Conservation (phyloP, 2,329 filamentous ascomycete species). For the Aspergillus costaricaensis region DNA sequence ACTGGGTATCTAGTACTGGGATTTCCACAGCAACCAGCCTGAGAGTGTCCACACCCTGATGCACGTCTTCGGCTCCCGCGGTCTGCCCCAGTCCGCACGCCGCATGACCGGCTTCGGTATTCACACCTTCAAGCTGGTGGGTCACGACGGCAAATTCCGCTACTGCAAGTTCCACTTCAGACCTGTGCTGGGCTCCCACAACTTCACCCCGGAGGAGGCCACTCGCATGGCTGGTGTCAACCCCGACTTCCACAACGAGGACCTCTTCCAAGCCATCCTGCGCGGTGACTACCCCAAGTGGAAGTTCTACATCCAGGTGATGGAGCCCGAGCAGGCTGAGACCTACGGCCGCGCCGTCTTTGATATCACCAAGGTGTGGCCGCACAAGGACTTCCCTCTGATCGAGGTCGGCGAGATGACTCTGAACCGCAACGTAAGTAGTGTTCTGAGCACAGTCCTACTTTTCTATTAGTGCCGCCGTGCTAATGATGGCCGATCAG, state of each 20-base stretch:
- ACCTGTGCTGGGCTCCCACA: constrained; percentile 57
- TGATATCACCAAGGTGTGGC: constrained; percentile 60
- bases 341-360: constrained; percentile 54
- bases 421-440: constrained; percentile 51
- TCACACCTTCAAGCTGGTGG: constrained; percentile 36
- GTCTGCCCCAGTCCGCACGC: constrained; percentile 45
- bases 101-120: constrained; percentile 58
- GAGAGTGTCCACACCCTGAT: constrained; percentile 63
- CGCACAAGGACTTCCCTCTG: constrained; percentile 53
- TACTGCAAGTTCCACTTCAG: constrained; percentile 65
- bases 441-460: too few relatives aligned
- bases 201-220: constrained; percentile 56
- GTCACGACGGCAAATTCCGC: constrained; percentile 53
- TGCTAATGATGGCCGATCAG: constrained; percentile 9
- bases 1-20: constrained; percentile 55
- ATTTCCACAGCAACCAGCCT: constrained; percentile 57
- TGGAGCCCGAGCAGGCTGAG: constrained; percentile 55
- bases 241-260: constrained; percentile 61
- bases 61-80: constrained; percentile 62
- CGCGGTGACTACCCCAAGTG: constrained; percentile 60
- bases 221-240: constrained; percentile 54
- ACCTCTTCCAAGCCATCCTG: constrained; percentile 63
- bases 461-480: neutral
- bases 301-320: constrained; percentile 58
- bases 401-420: constrained; percentile 53